Conservation (phyloP, 2,329 filamentous ascomycete species). For the Paraphoma chrysanthemicola region DNA sequence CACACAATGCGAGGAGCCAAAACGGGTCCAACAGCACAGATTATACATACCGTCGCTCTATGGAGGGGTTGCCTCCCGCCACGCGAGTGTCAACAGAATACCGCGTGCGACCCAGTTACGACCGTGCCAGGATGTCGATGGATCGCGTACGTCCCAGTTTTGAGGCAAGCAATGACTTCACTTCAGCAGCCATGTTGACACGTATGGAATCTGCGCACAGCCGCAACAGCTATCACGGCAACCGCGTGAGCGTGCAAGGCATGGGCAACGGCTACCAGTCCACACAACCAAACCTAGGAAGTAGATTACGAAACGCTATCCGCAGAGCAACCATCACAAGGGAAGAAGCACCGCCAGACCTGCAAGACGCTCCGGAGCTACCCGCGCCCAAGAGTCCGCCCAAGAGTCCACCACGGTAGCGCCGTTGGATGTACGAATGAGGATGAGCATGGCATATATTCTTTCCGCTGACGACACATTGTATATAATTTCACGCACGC, state of each 20-base stretch:
- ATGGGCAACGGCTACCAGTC: constrained; percentile 12
- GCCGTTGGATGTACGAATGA: constrained; percentile 3
- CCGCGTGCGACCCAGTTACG: constrained; percentile 78
- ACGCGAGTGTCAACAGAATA: constrained; percentile 40
- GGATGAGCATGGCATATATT: neutral
- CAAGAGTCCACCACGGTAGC: constrained; percentile 25
- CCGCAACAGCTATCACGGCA: constrained; percentile 34
- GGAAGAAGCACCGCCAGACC: constrained; percentile 38
- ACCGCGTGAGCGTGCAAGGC: constrained; percentile 5
- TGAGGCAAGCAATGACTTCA: constrained; percentile 89
- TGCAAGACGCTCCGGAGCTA: constrained; percentile 26
- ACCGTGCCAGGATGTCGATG: constrained; percentile 85
- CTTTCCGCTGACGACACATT: neutral
- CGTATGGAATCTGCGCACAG: constrained; percentile 74
- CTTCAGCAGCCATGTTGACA: constrained; percentile 82
- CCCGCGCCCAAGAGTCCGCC: constrained; percentile 27
- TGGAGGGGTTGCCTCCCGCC: constrained; percentile 38
- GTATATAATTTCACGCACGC: neutral
- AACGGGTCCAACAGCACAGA: constrained; percentile 95
- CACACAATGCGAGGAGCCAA: constrained; percentile 80
- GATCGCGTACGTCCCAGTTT: constrained; percentile 84
- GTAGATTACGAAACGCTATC: constrained; percentile 40
- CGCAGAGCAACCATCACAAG: constrained; percentile 40
- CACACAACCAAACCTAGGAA: constrained; percentile 25
- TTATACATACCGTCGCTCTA: constrained; percentile 66